phyloP scores from a whole-genome alignment of 148 eudicot species.

The Rhododendron ferrugineum region DNA sequence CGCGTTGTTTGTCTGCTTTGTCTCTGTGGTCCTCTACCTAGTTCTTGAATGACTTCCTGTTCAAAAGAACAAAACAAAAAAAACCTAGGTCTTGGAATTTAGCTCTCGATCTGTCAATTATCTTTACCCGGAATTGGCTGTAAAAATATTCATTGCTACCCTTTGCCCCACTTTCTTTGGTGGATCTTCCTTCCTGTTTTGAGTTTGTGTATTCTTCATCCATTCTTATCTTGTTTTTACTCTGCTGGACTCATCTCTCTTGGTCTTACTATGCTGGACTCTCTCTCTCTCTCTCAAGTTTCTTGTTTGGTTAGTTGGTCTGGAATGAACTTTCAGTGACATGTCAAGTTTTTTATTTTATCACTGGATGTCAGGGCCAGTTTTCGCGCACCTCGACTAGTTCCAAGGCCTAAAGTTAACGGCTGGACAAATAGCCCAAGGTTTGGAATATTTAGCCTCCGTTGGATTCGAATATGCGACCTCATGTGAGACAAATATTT shows the following conservation, averaged over 20 bases:
- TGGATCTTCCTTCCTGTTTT: not conserved
- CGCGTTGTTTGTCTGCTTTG: not conserved
- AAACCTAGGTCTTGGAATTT: not conserved
- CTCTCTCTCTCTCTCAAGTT: not conserved
- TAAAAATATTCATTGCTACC: not conserved
- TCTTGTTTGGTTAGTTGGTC: not conserved
- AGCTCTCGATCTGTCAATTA: not conserved
- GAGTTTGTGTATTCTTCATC: not conserved
- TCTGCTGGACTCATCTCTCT: not conserved
- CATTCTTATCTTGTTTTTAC: conserved; percentile 5
- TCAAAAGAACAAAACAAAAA: too few species aligned
- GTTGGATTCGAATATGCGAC: not conserved
- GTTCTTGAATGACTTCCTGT: too few species aligned
- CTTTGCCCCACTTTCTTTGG: not conserved
- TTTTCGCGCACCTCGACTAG: too few species aligned
- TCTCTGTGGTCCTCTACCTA: not conserved
- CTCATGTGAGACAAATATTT: not conserved
- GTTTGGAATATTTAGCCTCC: too few species aligned
- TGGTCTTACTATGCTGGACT: not conserved
- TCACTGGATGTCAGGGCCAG: not conserved
- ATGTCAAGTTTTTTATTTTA: not conserved
- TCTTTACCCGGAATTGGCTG: conserved; percentile 7
- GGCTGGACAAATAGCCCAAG: not conserved
- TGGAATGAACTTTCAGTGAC: not conserved
- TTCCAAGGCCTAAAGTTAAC: not conserved